Conservation (phyloP, 2,329 filamentous ascomycete genomes). For the Zasmidium citrigriseum region DNA sequence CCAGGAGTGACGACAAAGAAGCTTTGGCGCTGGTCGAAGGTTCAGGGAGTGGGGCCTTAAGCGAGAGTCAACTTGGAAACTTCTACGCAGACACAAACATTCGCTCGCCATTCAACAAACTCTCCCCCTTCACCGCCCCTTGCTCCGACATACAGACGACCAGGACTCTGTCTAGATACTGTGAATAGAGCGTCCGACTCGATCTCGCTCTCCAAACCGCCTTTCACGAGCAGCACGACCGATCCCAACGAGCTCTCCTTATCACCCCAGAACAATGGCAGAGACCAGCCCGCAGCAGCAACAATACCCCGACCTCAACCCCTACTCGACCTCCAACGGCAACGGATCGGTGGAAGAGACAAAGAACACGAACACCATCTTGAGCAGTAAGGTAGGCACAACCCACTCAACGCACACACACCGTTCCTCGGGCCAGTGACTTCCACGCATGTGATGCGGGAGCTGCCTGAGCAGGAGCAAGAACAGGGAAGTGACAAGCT, state of each 20-base stretch:
- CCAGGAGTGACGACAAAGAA: neutral
- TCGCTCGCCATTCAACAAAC: too few species aligned
- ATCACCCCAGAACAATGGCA: slow-evolving; percentile 17
- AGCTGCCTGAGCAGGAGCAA: slow-evolving; percentile 9
- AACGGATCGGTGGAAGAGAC: slow-evolving; percentile 23
- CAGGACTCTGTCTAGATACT: neutral
- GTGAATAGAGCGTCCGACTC: too few species aligned
- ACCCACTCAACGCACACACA: neutral
- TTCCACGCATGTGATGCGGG: neutral
- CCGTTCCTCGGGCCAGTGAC: neutral
- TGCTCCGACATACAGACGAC: neutral
- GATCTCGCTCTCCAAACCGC: neutral
- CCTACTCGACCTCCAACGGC: slow-evolving; percentile 23
- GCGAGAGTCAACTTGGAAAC: neutral
- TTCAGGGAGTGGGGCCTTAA: neutral
- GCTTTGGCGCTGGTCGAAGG: neutral
- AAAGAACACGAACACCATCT: slow-evolving; percentile 40
- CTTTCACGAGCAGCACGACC: neutral
- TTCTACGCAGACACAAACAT: neutral
- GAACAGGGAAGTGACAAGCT: slow-evolving; percentile 1
- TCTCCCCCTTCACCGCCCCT: neutral
- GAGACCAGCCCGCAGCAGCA: slow-evolving; percentile 26
- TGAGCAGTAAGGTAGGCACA: slow-evolving; percentile 46
- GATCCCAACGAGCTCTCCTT: neutral
- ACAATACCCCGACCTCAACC: slow-evolving; percentile 37